These are phyloP conservation scores for Alternaria triticina DNA, from an alignment of 2,329 filamentous ascomycete species.

Conservation along the genomic window DNA sequence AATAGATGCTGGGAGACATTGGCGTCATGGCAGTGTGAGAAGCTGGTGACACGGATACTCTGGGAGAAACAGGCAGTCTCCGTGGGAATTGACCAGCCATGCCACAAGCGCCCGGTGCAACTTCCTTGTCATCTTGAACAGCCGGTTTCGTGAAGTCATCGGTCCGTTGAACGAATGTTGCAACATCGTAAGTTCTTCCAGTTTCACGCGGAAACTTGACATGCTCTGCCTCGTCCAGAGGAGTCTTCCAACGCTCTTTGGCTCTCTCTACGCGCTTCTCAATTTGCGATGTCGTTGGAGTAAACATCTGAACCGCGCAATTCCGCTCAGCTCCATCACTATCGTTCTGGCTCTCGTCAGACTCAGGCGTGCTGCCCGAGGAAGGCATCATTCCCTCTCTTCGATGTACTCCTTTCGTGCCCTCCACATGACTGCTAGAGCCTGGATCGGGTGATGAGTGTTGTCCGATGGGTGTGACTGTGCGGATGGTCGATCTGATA, in stretches of 20 bases:
- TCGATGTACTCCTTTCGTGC: constrained; percentile 12
- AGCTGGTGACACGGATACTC: constrained; percentile 13
- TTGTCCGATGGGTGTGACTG: constrained; percentile 41
- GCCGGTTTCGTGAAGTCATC: neutral
- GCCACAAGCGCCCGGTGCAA: no score
- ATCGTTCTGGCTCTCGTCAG: neutral
- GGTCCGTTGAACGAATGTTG: constrained; percentile 8
- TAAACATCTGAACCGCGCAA: constrained; percentile 9
- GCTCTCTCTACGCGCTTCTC: constrained; percentile 47
- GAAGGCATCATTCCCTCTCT: constrained; percentile 12
- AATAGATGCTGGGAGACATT: constrained; percentile 57
- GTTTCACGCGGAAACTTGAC: constrained; percentile 39
- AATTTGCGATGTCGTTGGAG: constrained; percentile 49
- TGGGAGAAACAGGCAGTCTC: neutral
- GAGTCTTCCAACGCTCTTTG: constrained; percentile 51
- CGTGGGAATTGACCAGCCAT: neutral
- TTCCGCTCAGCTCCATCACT: neutral
- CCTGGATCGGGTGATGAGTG: constrained; percentile 14
- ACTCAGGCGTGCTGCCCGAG: constrained; percentile 1
- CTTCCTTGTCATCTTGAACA: neutral
- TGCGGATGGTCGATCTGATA: constrained; percentile 46
- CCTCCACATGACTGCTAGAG: constrained; percentile 4
- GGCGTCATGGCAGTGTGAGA: constrained; percentile 28
- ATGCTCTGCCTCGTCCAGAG: constrained; percentile 45
- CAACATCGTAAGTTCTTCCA: constrained; percentile 23